Evolutionary conservation across 805 yeast genomes (phyloP).

Genomic region (Ogataea siamensis): DNA sequence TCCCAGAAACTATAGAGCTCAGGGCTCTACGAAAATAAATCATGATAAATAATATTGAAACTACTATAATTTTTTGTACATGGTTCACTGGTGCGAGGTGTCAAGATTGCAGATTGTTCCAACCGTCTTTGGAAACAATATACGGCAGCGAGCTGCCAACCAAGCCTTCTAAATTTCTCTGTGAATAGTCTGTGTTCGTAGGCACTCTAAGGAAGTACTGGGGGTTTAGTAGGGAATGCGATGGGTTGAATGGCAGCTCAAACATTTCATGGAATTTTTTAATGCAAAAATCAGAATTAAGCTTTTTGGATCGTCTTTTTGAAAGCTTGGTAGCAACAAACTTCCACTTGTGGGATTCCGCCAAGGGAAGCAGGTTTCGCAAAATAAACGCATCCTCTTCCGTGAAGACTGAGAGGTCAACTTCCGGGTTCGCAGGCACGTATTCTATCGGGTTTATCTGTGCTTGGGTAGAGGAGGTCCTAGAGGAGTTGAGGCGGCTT

Average conservation of each 20-base stretch:
- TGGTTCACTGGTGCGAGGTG: constrained; percentile 1
- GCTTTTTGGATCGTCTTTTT: constrained; percentile 31
- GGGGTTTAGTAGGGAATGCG: constrained; percentile 25
- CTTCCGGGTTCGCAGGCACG: constrained; percentile 26
- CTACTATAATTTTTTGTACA: not conserved
- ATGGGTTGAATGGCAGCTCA: constrained; percentile 30
- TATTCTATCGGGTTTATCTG: constrained; percentile 19
- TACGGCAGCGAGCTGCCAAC: constrained; percentile 35
- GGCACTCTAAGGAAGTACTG: constrained; percentile 21
- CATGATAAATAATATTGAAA: not conserved
- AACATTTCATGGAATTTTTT: constrained; percentile 34
- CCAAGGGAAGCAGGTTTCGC: constrained; percentile 29
- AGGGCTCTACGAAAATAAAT: constrained; percentile 10
- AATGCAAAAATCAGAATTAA: constrained; percentile 32
- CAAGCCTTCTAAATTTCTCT: constrained; percentile 30
- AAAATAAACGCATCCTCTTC: constrained; percentile 32
- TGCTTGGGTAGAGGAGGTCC: constrained; percentile 18
- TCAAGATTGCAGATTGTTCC: constrained; percentile 26
- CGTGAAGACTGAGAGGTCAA: constrained; percentile 28
- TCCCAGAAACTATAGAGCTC: constrained; percentile 31
- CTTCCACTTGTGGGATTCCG: constrained; percentile 37
- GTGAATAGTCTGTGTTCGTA: constrained; percentile 6
- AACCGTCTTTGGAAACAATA: constrained; percentile 31
- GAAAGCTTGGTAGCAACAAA: constrained; percentile 32
- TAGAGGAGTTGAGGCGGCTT: constrained; percentile 7